Base-by-base conservation (phyloP, 1,284 basidiomycete genomes). In the Heterobasidion irregulare region DNA sequence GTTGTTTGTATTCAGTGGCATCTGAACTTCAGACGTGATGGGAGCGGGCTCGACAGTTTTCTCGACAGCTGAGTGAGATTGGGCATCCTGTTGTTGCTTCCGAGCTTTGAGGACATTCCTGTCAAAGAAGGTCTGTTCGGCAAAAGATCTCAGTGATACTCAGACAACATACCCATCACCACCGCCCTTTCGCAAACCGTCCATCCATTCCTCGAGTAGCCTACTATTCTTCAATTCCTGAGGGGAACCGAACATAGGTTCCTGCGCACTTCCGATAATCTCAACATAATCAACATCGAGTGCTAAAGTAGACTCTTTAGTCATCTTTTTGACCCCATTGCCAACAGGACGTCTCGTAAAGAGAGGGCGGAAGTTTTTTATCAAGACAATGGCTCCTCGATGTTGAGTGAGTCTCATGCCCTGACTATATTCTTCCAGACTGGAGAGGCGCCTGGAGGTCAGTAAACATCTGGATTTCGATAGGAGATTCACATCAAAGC, bases 81-180 rank as follows among this genome's bases (percentile, higher is more conserved):
- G 41, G 16, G 47, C 54, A 52, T 18, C 57, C 49, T 65, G 62
- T 46, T 65, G 63, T 53, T 65, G 60, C 53, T 72, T 72, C 58
- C 68, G 70, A 44, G 74, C 63, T 61, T 72, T 77, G 36, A 80
- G 65, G 36, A 78, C 58, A 55, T 80, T 79, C 35, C 76, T 79
- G 54, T 18, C 18, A 19, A 16, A 47, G 16, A n/a, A 16, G 10
- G 10, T 13, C 6, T 13, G 26, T 47, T 10, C 45, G n/a, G n/a
- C 32, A 9, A 6, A 50, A 36, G 18, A 8, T 6, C 46, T 59
- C n/a, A 59, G 48, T 13, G n/a, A 32, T 34, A 16, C 8, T 41
- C 44, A 50, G 36, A 52, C 32, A 13, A 69, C 75, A 65, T 63
- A 81, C 80, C 80, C 82, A 60, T 71, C 78, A 52, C 81, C 80